phyloP scores from a whole-genome alignment of 2,329 filamentous ascomycete genomes.

The Hypoxylon sp. region DNA sequence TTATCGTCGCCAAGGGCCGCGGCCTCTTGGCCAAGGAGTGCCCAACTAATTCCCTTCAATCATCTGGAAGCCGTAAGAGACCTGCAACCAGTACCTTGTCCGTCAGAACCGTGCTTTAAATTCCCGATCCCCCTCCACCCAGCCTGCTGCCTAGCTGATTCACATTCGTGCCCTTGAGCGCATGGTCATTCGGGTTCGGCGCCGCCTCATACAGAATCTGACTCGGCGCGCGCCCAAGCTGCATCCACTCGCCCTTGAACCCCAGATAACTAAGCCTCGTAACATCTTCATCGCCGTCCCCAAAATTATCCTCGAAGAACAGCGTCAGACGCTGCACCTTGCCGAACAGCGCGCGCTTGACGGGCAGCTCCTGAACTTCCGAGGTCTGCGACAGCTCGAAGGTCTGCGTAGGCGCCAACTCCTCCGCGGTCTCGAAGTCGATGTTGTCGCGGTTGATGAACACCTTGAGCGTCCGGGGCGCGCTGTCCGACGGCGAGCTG shows the following conservation, averaged over 20 bases:
- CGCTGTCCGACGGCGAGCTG: constrained; percentile 77
- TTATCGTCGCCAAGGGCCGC: constrained; percentile 1
- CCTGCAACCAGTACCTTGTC: neutral
- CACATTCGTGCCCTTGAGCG: constrained; percentile 69
- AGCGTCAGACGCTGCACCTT: constrained; percentile 85
- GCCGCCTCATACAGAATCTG: constrained; percentile 95
- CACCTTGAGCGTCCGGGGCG: constrained; percentile 87
- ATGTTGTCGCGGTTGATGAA: constrained; percentile 90
- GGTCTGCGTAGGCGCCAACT: constrained; percentile 75
- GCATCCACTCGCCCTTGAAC: constrained; percentile 96
- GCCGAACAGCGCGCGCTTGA: constrained; percentile 90
- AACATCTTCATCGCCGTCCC: constrained; percentile 82
- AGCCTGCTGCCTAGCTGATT: constrained; percentile 71
- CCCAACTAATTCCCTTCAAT: neutral
- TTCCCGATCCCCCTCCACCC: constrained; percentile 60
- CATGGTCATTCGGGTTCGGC: constrained; percentile 91
- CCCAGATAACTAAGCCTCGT: constrained; percentile 86
- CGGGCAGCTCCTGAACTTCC: constrained; percentile 87
- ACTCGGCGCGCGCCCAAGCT: constrained; percentile 83
- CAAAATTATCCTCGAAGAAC: constrained; percentile 94
- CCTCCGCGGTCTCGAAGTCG: constrained; percentile 83
- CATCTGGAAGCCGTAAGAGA: neutral
- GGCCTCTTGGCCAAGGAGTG: neutral
- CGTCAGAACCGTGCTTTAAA: constrained; percentile 37
- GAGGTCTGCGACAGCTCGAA: constrained; percentile 83